phyloP scores from a whole-genome alignment of 148 eudicot species.

The Simmondsia chinensis region DNA sequence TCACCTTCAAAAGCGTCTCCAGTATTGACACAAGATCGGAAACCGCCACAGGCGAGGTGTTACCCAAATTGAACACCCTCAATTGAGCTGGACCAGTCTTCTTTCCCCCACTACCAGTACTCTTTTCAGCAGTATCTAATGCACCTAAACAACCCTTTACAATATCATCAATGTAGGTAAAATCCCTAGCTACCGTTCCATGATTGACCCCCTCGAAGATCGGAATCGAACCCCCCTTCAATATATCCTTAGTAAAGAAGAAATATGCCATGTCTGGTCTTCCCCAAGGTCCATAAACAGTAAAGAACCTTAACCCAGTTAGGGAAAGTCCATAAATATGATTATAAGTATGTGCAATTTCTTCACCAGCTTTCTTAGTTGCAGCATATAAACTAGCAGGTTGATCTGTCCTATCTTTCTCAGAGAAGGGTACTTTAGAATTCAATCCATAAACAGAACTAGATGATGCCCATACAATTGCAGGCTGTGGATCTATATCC shows the following conservation, averaged over 20 bases:
- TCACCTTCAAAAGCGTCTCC: slow-evolving; percentile 62
- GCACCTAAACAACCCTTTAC: slow-evolving; percentile 83
- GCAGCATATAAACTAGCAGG: slow-evolving; percentile 88
- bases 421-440: slow-evolving; percentile 76
- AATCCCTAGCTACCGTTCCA: slow-evolving; percentile 77
- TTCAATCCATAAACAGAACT: slow-evolving; percentile 80
- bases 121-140: slow-evolving; percentile 75
- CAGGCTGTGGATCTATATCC: slow-evolving; percentile 63
- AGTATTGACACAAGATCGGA: slow-evolving; percentile 69
- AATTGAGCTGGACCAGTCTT: slow-evolving; percentile 66
- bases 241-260: slow-evolving; percentile 66
- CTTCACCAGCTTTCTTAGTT: slow-evolving; percentile 82
- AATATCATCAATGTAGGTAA: slow-evolving; percentile 79
- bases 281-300: slow-evolving; percentile 90
- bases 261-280: slow-evolving; percentile 89
- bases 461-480: slow-evolving; percentile 80
- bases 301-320: slow-evolving; percentile 69
- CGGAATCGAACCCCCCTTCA: slow-evolving; percentile 56
- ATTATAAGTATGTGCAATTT: slow-evolving; percentile 79
- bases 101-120: slow-evolving; percentile 84
- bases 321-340: slow-evolving; percentile 71
- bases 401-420: slow-evolving; percentile 70
- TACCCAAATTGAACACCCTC: slow-evolving; percentile 75
- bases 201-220: slow-evolving; percentile 63
- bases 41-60: slow-evolving; percentile 80